Conservation (phyloP, 495 filamentous ascomycete genomes). For the Lepraria neglecta region DNA sequence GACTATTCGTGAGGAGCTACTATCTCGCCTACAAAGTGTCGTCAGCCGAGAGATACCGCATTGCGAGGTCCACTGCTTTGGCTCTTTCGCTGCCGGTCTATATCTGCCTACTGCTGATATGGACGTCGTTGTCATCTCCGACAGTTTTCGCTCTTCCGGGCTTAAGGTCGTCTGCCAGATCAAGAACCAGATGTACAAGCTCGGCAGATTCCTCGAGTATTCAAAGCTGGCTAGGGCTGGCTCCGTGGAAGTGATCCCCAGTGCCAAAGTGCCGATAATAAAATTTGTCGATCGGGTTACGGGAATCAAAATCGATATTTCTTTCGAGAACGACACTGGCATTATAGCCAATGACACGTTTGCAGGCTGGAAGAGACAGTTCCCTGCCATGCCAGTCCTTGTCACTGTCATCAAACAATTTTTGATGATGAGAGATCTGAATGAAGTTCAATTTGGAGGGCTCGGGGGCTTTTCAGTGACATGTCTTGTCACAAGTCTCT, state of each 20-base stretch:
- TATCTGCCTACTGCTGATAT: slow-evolving; percentile 92
- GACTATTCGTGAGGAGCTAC: slow-evolving; percentile 61
- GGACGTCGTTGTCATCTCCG: slow-evolving; percentile 80
- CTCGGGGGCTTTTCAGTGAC: slow-evolving; percentile 92
- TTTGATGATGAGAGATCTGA: slow-evolving; percentile 76
- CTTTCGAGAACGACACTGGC: slow-evolving; percentile 86
- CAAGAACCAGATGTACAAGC: slow-evolving; percentile 40
- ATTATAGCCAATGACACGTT: slow-evolving; percentile 73
- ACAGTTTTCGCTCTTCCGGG: slow-evolving; percentile 45
- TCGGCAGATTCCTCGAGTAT: slow-evolving; percentile 46
- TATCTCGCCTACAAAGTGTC: slow-evolving; percentile 52
- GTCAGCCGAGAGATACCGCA: slow-evolving; percentile 48
- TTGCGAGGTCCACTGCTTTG: slow-evolving; percentile 65
- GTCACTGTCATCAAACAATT: slow-evolving; percentile 89
- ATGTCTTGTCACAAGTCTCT: slow-evolving; percentile 81
- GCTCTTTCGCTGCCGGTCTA: slow-evolving; percentile 82
- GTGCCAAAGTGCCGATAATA: slow-evolving; percentile 85
- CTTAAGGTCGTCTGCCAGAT: slow-evolving; percentile 40
- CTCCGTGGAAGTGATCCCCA: slow-evolving; percentile 56
- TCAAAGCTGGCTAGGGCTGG: slow-evolving; percentile 44
- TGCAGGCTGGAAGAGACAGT: slow-evolving; percentile 64
- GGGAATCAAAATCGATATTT: slow-evolving; percentile 75
- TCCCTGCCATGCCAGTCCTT: slow-evolving; percentile 75
- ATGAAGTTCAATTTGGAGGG: slow-evolving; percentile 83
- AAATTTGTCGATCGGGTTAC: slow-evolving; percentile 76